A percentile compares a stretch with the other conserved stretches of the same genome.
Conservation (phyloP, 208 protist species). For the Acanthamoeba castellanii region DNA sequence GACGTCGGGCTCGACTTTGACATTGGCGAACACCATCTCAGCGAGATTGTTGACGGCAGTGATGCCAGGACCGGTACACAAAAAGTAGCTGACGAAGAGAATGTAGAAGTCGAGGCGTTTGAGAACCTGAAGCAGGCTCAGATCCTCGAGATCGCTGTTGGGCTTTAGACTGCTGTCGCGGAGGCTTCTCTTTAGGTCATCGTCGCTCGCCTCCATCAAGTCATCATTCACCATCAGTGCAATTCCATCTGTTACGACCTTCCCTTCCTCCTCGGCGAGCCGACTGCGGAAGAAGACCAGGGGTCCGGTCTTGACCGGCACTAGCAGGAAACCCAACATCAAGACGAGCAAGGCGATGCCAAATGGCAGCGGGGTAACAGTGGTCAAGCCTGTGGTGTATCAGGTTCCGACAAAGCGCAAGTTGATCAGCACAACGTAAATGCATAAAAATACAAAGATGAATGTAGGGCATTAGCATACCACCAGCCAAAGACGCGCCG, state of each 20-base stretch:
- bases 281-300: not conserved
- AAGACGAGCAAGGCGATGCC: not conserved
- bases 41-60: slow-evolving; percentile 66
- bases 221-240: not conserved
- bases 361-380: not conserved
- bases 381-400: slow-evolving; percentile 3
- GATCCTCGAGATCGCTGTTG: slow-evolving; percentile 1
- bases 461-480: not conserved
- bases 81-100: slow-evolving; percentile 44
- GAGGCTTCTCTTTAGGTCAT: not conserved
- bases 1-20: not conserved
- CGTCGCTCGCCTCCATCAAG: not conserved
- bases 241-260: not conserved
- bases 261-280: not conserved
- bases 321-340: not conserved
- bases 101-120: slow-evolving; percentile 26
- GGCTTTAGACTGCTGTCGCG: not conserved
- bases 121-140: slow-evolving; percentile 29
- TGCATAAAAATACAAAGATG: not conserved
- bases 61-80: slow-evolving; percentile 31
- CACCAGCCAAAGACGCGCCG: not conserved
- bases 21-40: slow-evolving; percentile 58
- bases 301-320: slow-evolving; percentile 1
- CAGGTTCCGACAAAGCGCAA: not conserved
- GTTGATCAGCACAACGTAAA: not conserved